A percentile compares a stretch with the other conserved stretches of the same genome.
Evolutionary conservation across 176 grass and related monocot genomes (phyloP).

Genomic region (Coix lacrymajobi): DNA sequence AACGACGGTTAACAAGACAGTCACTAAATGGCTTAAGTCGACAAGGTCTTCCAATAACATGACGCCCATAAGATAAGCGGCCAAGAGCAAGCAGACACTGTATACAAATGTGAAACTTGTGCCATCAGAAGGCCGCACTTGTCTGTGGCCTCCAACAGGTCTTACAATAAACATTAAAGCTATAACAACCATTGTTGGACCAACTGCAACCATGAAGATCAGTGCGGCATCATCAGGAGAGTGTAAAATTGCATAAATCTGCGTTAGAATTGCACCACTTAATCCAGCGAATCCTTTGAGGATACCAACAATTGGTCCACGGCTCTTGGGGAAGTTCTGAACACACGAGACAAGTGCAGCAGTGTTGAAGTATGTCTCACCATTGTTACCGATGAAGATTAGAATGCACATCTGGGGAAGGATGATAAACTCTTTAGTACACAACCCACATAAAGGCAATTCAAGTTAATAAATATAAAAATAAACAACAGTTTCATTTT

Average conservation of each 20-base stretch:
- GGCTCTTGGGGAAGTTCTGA: constrained; percentile 89
- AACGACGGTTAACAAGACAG: constrained; percentile 48
- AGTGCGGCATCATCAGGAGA: constrained; percentile 48
- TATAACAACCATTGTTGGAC: constrained; percentile 66
- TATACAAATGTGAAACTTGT: constrained; percentile 82
- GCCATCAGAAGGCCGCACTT: constrained; percentile 60
- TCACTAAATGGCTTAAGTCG: constrained; percentile 41
- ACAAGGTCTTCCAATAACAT: constrained; percentile 85
- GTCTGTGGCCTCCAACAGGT: constrained; percentile 73
- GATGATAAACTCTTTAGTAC: constrained; percentile 16
- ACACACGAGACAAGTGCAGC: constrained; percentile 84
- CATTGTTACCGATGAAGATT: constrained; percentile 82
- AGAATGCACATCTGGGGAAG: constrained; percentile 80
- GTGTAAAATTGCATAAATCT: constrained; percentile 72
- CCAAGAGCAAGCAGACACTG: constrained; percentile 65
- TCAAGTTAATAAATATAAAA: constrained; percentile 3
- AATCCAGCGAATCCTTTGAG: constrained; percentile 90
- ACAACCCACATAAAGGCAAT: neutral
- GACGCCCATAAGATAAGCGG: constrained; percentile 80
- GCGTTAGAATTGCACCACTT: constrained; percentile 83
- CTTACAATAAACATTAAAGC: constrained; percentile 83
- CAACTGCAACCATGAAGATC: constrained; percentile 83
- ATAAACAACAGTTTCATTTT: neutral
- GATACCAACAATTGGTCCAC: constrained; percentile 90
- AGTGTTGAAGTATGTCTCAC: constrained; percentile 93